phyloP scores from a whole-genome alignment of 192 early-diverging fungal species.

The Coemansia sp. region DNA sequence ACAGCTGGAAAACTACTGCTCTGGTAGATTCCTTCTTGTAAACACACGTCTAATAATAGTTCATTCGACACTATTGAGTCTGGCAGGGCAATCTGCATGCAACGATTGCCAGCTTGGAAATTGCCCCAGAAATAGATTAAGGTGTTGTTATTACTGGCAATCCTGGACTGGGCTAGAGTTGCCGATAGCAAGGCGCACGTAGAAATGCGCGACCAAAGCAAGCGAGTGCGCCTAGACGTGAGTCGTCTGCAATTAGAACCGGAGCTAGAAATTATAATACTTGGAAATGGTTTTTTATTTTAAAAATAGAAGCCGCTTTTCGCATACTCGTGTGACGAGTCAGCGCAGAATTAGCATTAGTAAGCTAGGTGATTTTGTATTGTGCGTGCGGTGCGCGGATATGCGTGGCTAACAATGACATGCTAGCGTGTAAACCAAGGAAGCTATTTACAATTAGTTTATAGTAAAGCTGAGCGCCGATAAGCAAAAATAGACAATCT shows the following conservation, averaged over 20 bases:
- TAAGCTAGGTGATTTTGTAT: background rate
- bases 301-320: background rate
- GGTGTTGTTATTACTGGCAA: background rate
- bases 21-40: background rate
- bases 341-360: background rate
- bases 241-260: background rate
- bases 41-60: background rate
- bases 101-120: background rate
- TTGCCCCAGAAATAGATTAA: background rate
- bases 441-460: background rate
- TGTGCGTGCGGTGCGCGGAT: no score
- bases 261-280: background rate
- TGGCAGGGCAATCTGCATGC: background rate
- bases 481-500: constrained; percentile 5
- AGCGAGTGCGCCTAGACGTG: background rate
- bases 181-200: background rate
- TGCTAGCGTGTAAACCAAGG: background rate
- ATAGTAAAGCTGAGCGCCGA: background rate
- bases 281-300: background rate
- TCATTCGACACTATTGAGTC: background rate
- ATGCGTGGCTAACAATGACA: background rate
- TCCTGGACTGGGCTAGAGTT: background rate
- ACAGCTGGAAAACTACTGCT: background rate
- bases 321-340: background rate
- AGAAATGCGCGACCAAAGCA: background rate